A percentile compares a stretch with the other conserved stretches of the same genome.
Evolutionary conservation across 108 stramenopile genomes (phyloP).

Genomic region (Mayamaea pseudoterrestris): DNA sequence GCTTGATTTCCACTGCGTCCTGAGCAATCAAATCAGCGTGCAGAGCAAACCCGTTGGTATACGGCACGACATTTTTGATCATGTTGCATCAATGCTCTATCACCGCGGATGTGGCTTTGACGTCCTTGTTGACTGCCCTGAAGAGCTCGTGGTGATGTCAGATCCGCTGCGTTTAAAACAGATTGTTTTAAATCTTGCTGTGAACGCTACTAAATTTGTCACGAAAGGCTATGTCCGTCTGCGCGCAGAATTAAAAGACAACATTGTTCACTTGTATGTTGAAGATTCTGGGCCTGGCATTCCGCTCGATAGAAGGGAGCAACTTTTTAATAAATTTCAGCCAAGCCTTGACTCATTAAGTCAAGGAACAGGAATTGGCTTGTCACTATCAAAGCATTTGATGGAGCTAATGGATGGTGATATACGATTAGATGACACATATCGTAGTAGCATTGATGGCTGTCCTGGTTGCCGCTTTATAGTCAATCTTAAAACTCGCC

Average conservation of each 20-base stretch:
- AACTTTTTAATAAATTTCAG: constrained; percentile 17
- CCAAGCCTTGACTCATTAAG: constrained; percentile 10
- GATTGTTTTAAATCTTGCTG: constrained; percentile 31
- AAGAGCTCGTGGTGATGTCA: constrained; percentile 19
- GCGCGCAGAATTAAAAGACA: constrained; percentile 4
- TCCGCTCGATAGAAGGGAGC: constrained; percentile 7
- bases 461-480: constrained; percentile 24
- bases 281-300: constrained; percentile 35
- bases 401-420: constrained; percentile 9
- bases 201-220: constrained; percentile 26
- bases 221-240: constrained; percentile 19
- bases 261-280: constrained; percentile 9
- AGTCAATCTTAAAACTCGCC: constrained; percentile 4
- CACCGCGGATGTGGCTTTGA: constrained; percentile 9
- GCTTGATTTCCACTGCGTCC: constrained; percentile 42
- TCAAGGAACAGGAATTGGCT: constrained; percentile 26
- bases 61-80: constrained; percentile 31
- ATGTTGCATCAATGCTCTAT: constrained; percentile 21
- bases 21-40: constrained; percentile 22
- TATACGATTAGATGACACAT: constrained; percentile 14
- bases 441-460: constrained; percentile 18
- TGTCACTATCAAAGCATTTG: constrained; percentile 13
- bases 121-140: constrained; percentile 25
- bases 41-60: constrained; percentile 23
- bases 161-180: constrained; percentile 42